Evolutionary conservation across 2,329 filamentous ascomycete species (phyloP), one percentile per base, ranked within the genome.

Genomic region (Nemania sp.): DNA sequence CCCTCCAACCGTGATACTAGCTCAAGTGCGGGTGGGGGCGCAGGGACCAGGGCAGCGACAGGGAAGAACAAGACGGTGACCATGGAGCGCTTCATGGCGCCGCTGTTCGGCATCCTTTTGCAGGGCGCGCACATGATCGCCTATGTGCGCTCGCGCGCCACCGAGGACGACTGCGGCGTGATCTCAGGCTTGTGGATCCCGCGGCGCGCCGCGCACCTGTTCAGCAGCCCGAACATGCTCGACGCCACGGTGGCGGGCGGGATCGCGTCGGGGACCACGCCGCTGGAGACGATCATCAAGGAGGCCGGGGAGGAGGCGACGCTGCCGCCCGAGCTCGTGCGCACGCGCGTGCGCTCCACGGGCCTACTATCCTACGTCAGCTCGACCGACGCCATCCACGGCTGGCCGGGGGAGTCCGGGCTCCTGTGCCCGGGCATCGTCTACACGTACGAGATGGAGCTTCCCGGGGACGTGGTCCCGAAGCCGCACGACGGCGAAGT

Each of bases 231-330:
- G 1, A 80, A 83, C 2, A 84, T 87, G 80, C 76, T 91, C 57
- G 89, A 92, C 68, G 89, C 88, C 61, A 86, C 86, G 3, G 88
- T 91, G 7, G 89, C 87, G 0, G 89, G 89, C 1, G 89, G 89
- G 0, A 83, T 90, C 59, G 77, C 80, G 26, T 79, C 83, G 0
- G 83, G 82, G 1, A 82, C 88, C 63, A 74, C 67, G 6, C 82
- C 86, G 0, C 82, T 85, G 42, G 84, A 88, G 61, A 86, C 83
- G 64, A 73, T 90, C 47, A 73, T 91, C 6, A 78, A 86, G 36
- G 89, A 92, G 68, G 81, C 82, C 1, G 80, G 77, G 43, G 89
- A 92, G 70, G 89, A 92, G 68, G 88, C 88, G 1, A 86, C 84
- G 5, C 68, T 91, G 20, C 75, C 83, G 0, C 83, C 82, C 53